Evolutionary conservation across 805 yeast genomes (phyloP).

Genomic region (Torulaspora gathmanii): DNA sequence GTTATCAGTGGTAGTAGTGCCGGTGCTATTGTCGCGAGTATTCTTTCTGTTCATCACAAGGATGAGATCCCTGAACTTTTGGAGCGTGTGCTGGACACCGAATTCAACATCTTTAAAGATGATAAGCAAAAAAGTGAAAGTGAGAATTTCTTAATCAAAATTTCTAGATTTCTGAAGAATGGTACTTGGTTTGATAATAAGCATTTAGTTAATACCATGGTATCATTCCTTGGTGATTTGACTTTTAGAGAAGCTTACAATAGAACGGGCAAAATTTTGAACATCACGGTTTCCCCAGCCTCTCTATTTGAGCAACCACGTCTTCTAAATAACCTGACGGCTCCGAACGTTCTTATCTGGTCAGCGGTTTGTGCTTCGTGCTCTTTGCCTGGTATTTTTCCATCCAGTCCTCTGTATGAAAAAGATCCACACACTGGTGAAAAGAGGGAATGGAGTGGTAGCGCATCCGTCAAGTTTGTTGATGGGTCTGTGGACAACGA

Average conservation of each 20-base stretch:
- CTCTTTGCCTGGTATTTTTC: conserved; percentile 87
- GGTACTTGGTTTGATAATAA: conserved; percentile 87
- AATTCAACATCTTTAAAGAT: conserved; percentile 55
- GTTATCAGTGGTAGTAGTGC: conserved; percentile 93
- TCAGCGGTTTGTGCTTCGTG: conserved; percentile 92
- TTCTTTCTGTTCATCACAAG: conserved; percentile 73
- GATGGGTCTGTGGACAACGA: conserved; percentile 97
- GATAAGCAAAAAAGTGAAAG: conserved; percentile 46
- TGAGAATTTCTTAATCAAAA: conserved; percentile 48
- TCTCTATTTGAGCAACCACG: conserved; percentile 88
- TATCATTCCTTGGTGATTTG: conserved; percentile 74
- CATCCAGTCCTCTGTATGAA: conserved; percentile 79
- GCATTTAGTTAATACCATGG: conserved; percentile 69
- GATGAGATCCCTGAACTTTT: conserved; percentile 62
- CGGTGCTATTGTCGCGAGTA: conserved; percentile 90
- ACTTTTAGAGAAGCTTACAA: conserved; percentile 94
- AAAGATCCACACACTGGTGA: conserved; percentile 70
- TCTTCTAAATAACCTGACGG: conserved; percentile 69
- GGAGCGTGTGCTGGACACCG: conserved; percentile 40
- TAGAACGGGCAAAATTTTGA: conserved; percentile 87
- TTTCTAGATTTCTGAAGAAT: conserved; percentile 62
- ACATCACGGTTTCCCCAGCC: conserved; percentile 90
- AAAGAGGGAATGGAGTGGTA: conserved; percentile 74
- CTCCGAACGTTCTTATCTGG: conserved; percentile 79
- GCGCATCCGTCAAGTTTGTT: conserved; percentile 68